Evolutionary conservation across 2,329 filamentous ascomycete genomes (phyloP), one percentile per base, ranked within the genome.

Genomic region (Fusarium annulatum): DNA sequence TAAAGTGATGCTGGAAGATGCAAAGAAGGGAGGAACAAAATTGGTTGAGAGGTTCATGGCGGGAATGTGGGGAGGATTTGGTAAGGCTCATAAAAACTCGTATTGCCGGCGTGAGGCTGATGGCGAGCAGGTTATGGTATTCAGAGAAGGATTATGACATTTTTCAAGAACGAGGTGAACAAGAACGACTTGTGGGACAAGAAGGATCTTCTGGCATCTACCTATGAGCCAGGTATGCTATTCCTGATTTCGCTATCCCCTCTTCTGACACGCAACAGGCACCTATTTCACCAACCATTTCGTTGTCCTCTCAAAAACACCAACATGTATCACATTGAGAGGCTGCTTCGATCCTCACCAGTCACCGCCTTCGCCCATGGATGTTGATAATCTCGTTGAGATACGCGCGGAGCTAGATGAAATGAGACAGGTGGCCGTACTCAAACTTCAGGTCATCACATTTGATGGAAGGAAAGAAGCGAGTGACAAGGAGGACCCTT

Each of bases 31-130:
- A 18, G 75, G 73, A 2, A 77, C 66, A 0, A 57, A 46, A 19
- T 18, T 77, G 12, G 45, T 75, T 33, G 75, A 77, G 48, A 68
- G 48, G 5, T 77, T 68, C 23, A 42, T 39, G 0, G 67, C 41
- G 7, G 75, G 75, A 12, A 69, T 71, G 53, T 77, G 73, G 75
- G 76, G 76, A 56, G 56, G 73, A 3, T 74, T 74, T 19, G 75
- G 75, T 76, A 51, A 48, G 61, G 42, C 4, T 9, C 4, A 5
- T 0, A 2, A 9, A 9, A 7, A 9, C 7, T 1, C 1, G 2
- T 9, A n/a, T 7, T 16, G 4, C 0, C 11, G 3, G 19, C 1
- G 3, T 2, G 5, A 14, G 16, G n/a, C 10, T 57, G 0, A 61
- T 1, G 0, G 11, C 1, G 3, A 9, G 1, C n/a, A 64, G 71